phyloP scores from a whole-genome alignment of 2,329 filamentous ascomycete species.

The Leptographium lundbergii region DNA sequence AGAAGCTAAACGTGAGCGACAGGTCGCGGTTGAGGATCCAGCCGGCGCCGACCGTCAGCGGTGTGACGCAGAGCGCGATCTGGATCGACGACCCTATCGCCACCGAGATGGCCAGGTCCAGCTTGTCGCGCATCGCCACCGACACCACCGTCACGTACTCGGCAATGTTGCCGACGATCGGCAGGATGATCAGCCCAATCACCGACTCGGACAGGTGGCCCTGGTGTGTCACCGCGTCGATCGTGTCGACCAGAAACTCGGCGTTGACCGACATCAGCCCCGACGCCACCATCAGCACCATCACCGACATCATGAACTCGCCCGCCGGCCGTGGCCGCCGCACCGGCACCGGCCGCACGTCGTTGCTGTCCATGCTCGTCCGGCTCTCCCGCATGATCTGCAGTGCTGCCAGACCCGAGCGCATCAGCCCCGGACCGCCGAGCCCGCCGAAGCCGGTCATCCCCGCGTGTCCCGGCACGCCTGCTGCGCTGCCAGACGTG shows the following conservation, averaged over 20 bases:
- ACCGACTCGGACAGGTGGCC: constrained; percentile 57
- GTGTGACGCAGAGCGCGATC: constrained; percentile 70
- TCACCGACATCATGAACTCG: constrained; percentile 10
- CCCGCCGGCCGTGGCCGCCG: constrained; percentile 38
- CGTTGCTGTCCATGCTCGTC: constrained; percentile 22
- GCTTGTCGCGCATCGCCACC: constrained; percentile 65
- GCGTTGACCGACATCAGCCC: constrained; percentile 65
- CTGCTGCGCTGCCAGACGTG: neutral
- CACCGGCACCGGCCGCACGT: constrained; percentile 13
- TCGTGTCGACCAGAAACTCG: constrained; percentile 63
- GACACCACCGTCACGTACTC: constrained; percentile 77
- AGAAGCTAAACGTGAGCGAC: constrained; percentile 73
- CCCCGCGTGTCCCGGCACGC: neutral
- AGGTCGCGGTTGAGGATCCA: constrained; percentile 60
- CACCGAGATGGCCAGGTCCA: constrained; percentile 64
- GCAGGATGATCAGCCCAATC: constrained; percentile 65
- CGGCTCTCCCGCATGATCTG: constrained; percentile 8
- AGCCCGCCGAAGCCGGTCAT: neutral
- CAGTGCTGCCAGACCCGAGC: constrained; percentile 7
- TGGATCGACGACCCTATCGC: constrained; percentile 73
- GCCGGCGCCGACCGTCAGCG: constrained; percentile 65
- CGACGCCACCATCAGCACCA: constrained; percentile 55
- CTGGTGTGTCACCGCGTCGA: constrained; percentile 49
- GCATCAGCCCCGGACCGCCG: constrained; percentile 2
- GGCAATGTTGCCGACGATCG: constrained; percentile 69